Conservation (phyloP, 2,329 filamentous ascomycete genomes). For the Canariomyces notabilis region DNA sequence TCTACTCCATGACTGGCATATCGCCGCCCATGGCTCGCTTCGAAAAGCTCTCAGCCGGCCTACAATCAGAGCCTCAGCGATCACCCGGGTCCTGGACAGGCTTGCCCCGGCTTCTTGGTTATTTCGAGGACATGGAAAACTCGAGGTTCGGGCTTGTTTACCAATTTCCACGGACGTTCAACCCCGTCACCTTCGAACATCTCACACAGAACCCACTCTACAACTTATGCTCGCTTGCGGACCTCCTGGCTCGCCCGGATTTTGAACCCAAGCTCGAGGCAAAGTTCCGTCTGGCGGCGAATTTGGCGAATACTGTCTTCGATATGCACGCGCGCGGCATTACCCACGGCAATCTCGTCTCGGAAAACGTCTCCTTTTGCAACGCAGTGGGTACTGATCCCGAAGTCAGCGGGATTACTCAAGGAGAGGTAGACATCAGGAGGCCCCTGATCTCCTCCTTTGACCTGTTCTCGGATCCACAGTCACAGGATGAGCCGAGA, state of each 20-base stretch:
- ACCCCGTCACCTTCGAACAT: constrained; percentile 50
- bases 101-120: constrained; percentile 57
- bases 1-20: constrained; percentile 58
- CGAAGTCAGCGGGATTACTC: constrained; percentile 32
- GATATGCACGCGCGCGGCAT: constrained; percentile 66
- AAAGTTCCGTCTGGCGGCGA: constrained; percentile 69
- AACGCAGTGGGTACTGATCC: constrained; percentile 40
- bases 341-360: constrained; percentile 64
- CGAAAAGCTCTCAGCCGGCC: constrained; percentile 55
- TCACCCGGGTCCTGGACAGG: constrained; percentile 56
- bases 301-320: constrained; percentile 67
- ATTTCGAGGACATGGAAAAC: constrained; percentile 68
- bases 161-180: constrained; percentile 63
- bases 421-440: constrained; percentile 56
- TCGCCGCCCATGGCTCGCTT: constrained; percentile 61
- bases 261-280: constrained; percentile 66
- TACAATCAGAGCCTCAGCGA: constrained; percentile 50
- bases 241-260: constrained; percentile 47
- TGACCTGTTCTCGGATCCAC: constrained; percentile 60
- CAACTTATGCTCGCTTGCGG: constrained; percentile 48
- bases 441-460: constrained; percentile 68
- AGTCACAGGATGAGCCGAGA: constrained; percentile 31
- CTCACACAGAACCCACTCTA: constrained; percentile 46
- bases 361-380: constrained; percentile 64
- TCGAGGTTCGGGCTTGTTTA: constrained; percentile 72